These are phyloP conservation scores for Pseudoscleropodium purum DNA, from an alignment of 225 moss, liverwort and hornwort genomes.

Conservation along the genomic window DNA sequence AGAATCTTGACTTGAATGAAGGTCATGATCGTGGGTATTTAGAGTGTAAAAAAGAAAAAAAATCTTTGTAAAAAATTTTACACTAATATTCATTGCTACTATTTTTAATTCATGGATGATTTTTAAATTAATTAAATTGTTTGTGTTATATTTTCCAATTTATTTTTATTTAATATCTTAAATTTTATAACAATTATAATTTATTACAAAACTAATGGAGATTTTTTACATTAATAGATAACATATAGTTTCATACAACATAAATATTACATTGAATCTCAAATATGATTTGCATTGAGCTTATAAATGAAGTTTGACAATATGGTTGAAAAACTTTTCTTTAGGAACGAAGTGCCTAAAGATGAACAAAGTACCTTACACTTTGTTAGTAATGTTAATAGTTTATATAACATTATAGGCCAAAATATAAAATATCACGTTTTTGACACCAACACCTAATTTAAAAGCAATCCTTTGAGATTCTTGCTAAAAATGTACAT, in stretches of 20 bases:
- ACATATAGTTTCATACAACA: background rate
- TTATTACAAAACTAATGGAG: background rate
- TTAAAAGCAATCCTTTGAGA: background rate
- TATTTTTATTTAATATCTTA: background rate
- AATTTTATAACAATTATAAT: background rate
- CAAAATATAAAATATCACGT: background rate
- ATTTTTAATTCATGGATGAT: background rate
- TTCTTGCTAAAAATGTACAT: background rate
- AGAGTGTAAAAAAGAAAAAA: accelerated
- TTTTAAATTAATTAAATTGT: background rate
- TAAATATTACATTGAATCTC: background rate
- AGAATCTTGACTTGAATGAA: background rate
- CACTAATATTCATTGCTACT: background rate
- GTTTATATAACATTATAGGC: background rate
- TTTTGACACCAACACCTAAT: background rate
- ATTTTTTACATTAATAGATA: background rate
- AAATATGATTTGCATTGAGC: background rate
- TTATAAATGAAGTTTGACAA: background rate
- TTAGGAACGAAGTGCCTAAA: background rate
- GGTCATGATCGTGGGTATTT: background rate
- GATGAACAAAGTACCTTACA: background rate
- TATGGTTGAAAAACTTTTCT: accelerated
- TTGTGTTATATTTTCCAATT: background rate
- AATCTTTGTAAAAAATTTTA: background rate
- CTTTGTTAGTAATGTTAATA: background rate